phyloP scores from a whole-genome alignment of 2,329 filamentous ascomycete genomes.

The Xylaria sp. region DNA sequence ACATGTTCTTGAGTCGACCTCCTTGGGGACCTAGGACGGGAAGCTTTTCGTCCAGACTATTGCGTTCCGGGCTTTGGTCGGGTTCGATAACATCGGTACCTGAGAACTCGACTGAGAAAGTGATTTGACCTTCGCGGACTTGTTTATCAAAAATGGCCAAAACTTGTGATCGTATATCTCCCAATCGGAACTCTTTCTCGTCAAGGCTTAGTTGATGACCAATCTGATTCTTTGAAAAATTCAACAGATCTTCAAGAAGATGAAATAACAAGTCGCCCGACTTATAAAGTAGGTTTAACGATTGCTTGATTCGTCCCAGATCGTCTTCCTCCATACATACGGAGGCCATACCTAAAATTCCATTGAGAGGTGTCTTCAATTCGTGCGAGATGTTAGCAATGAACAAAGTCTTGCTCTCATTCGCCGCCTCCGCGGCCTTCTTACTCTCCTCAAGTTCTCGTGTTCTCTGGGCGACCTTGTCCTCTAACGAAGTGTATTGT shows the following conservation, averaged over 20 bases:
- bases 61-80: conserved; percentile 50
- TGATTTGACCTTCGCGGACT: conserved; percentile 80
- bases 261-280: conserved; percentile 86
- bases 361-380: conserved; percentile 93
- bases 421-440: conserved; percentile 91
- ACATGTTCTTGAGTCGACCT: conserved; percentile 82
- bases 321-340: conserved; percentile 94
- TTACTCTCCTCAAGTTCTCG: conserved; percentile 88
- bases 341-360: conserved; percentile 92
- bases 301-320: conserved; percentile 79
- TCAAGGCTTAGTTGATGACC: conserved; percentile 84
- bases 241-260: conserved; percentile 86
- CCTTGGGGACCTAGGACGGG: conserved; percentile 73
- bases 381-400: conserved; percentile 93
- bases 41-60: conserved; percentile 52
- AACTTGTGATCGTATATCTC: conserved; percentile 85
- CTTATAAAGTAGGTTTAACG: conserved; percentile 88
- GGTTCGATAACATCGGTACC: conserved; percentile 55
- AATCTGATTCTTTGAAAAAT: conserved; percentile 95
- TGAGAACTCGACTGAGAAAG: conserved; percentile 78
- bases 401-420: conserved; percentile 96
- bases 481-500: conserved; percentile 85
- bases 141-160: conserved; percentile 91
- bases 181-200: conserved; percentile 83
- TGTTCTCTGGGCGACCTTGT: conserved; percentile 84